Evolutionary conservation across 2,329 filamentous ascomycete species (phyloP).

Genomic region (Beauveria sp.): DNA sequence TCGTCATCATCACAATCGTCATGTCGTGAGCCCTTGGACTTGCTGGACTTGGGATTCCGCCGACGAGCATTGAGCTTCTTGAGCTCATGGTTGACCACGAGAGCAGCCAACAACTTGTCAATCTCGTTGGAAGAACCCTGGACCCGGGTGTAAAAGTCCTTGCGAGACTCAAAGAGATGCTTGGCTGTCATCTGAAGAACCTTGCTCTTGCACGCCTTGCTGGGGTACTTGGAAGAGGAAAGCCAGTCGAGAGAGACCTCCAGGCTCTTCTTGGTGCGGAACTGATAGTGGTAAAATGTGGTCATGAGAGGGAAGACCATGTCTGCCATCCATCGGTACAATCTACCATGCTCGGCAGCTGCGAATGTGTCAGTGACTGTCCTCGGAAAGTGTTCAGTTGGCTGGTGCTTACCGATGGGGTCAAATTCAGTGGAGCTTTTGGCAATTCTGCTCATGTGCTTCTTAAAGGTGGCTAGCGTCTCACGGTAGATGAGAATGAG

Average conservation of each 20-base stretch:
- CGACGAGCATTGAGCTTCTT: slow-evolving; percentile 31
- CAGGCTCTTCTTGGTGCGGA: slow-evolving; percentile 33
- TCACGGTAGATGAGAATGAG: slow-evolving; percentile 42
- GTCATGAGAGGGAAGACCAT: slow-evolving; percentile 31
- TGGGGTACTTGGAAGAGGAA: slow-evolving; percentile 21
- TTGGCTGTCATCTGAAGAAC: slow-evolving; percentile 22
- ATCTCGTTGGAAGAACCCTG: slow-evolving; percentile 25
- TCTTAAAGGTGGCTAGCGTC: slow-evolving; percentile 26
- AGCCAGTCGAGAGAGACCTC: slow-evolving; percentile 32
- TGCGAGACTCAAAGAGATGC: slow-evolving; percentile 27
- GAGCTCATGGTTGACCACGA: slow-evolving; percentile 32
- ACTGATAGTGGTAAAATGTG: slow-evolving; percentile 34
- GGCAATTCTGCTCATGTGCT: slow-evolving; percentile 20
- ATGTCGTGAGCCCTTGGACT: slow-evolving; percentile 17
- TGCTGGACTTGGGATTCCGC: slow-evolving; percentile 22
- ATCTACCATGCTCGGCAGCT: slow-evolving; percentile 15
- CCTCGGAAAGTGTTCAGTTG: neutral
- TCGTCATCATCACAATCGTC: slow-evolving; percentile 22
- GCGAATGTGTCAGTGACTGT: neutral
- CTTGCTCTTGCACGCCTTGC: slow-evolving; percentile 20
- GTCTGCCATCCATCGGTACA: slow-evolving; percentile 24
- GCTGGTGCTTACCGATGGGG: slow-evolving; percentile 16
- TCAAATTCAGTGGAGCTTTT: slow-evolving; percentile 17
- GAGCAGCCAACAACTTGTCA: slow-evolving; percentile 25
- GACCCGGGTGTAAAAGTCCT: slow-evolving; percentile 29